Conservation (phyloP, 352 stramenopile species). For the Achlya hypogyna region DNA sequence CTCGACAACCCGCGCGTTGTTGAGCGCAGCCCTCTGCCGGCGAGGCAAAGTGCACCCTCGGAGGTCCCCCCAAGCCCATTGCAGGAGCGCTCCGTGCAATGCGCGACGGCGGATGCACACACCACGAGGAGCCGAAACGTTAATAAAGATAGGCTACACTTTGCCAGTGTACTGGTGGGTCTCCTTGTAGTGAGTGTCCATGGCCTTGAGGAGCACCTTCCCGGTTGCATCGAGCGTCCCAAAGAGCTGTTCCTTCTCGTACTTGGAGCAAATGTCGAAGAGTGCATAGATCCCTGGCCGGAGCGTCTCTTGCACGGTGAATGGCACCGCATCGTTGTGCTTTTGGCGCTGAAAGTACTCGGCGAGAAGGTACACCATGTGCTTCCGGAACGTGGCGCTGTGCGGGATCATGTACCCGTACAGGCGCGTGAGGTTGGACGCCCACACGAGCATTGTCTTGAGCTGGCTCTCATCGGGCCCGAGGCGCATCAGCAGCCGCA, state of each 20-base stretch:
- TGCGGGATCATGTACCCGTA: conserved; percentile 84
- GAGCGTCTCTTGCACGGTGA: conserved; percentile 55
- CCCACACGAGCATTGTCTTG: conserved; percentile 39
- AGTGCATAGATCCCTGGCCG: conserved; percentile 66
- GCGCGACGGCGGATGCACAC: no score
- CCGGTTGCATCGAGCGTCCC: conserved; percentile 64
- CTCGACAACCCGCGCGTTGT: no score
- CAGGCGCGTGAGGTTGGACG: conserved; percentile 73
- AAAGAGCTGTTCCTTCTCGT: conserved; percentile 82
- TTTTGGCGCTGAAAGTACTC: conserved; percentile 47
- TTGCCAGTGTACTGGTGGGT: conserved; percentile 80
- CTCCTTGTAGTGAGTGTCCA: conserved; percentile 81
- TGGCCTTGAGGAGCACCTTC: conserved; percentile 78
- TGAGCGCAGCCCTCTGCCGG: no score
- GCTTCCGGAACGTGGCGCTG: conserved; percentile 64
- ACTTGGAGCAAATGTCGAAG: conserved; percentile 73
- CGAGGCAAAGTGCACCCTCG: no score
- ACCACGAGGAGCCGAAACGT: no score
- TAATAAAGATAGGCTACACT: no score
- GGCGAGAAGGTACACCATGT: conserved; percentile 77
- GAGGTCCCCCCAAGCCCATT: no score
- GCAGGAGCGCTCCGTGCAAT: no score
- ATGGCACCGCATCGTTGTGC: conserved; percentile 38
- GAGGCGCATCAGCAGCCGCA: conserved; percentile 44
- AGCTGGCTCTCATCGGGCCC: neutral